These are phyloP conservation scores for Pseudogymnoascus pannorum DNA, from an alignment of 2,329 filamentous ascomycete species.

Conservation along the genomic window DNA sequence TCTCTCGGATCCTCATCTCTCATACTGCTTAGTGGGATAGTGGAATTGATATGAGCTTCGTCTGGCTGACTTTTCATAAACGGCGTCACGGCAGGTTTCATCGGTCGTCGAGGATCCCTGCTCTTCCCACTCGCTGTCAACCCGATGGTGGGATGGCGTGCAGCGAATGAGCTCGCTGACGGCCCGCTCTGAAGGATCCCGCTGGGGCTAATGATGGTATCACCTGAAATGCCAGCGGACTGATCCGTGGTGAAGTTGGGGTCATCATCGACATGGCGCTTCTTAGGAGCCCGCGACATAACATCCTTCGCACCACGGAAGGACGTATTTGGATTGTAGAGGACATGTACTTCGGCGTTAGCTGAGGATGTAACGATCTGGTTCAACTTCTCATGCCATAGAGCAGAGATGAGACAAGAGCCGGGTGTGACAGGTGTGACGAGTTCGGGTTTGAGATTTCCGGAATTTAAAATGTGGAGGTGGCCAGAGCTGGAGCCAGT, in stretches of 20 bases:
- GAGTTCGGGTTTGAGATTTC: constrained; percentile 76
- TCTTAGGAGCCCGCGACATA: constrained; percentile 90
- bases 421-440: constrained; percentile 84
- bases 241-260: constrained; percentile 79
- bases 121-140: constrained; percentile 71
- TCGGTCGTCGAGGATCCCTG: constrained; percentile 74
- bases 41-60: constrained; percentile 78
- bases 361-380: constrained; percentile 93
- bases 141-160: constrained; percentile 62
- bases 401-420: constrained; percentile 71
- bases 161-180: constrained; percentile 40
- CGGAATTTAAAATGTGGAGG: constrained; percentile 88
- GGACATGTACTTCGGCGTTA: constrained; percentile 79
- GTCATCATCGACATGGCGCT: constrained; percentile 91
- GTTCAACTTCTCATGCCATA: constrained; percentile 93
- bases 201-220: constrained; percentile 68
- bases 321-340: constrained; percentile 85
- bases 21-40: constrained; percentile 86
- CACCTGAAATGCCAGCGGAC: constrained; percentile 71
- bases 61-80: constrained; percentile 89
- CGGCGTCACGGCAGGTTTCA: constrained; percentile 76
- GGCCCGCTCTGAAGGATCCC: constrained; percentile 46
- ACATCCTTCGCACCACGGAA: constrained; percentile 75
- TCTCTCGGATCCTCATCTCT: constrained; percentile 93
- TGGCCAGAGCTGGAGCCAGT: constrained; percentile 82